These are phyloP conservation scores for Inga leiocalycina DNA, from an alignment of 306 rosid genomes.

Conservation along the genomic window DNA sequence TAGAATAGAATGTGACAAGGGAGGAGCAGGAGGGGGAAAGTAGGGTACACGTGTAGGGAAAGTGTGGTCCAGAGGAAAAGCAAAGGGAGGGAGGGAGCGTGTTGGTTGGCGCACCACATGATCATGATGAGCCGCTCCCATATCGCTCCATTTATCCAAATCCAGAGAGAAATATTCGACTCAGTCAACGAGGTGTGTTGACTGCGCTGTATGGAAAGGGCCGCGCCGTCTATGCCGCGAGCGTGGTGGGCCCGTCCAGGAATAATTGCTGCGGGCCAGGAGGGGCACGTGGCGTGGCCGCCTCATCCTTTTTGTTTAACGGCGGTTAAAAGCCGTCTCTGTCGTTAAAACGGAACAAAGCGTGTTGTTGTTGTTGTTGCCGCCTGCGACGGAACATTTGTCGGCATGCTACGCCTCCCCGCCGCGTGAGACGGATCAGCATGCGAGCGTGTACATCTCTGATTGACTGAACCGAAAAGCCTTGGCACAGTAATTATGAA, in stretches of 20 bases:
- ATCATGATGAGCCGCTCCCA: not conserved
- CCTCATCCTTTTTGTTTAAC: slow-evolving; percentile 20
- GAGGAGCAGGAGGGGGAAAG: not conserved
- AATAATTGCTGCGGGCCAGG: slow-evolving; percentile 9
- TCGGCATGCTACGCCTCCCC: slow-evolving; percentile 50
- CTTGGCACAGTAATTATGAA: not conserved
- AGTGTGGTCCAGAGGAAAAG: not conserved
- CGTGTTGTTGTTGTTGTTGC: not conserved
- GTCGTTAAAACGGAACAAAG: slow-evolving; percentile 3
- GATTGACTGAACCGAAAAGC: not conserved
- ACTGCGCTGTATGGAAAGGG: slow-evolving; percentile 40
- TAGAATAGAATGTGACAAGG: not conserved
- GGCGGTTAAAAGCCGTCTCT: slow-evolving; percentile 23
- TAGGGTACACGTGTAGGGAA: slow-evolving; percentile 27
- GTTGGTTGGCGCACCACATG: slow-evolving; percentile 19
- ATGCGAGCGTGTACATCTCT: not conserved
- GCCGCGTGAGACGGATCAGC: slow-evolving; percentile 48
- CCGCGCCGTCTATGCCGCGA: slow-evolving; percentile 51
- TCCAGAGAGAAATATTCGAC: slow-evolving; percentile 30
- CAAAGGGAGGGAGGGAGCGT: slow-evolving; percentile 35
- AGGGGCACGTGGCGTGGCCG: slow-evolving; percentile 42
- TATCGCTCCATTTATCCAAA: not conserved
- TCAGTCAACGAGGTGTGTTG: slow-evolving; percentile 61
- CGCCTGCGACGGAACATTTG: slow-evolving; percentile 41
- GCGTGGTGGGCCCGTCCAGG: slow-evolving; percentile 44